A percentile compares a stretch with the other conserved stretches of the same genome.
Evolutionary conservation across 208 protist species (phyloP).

Genomic region (Trichomonas vaginalis): DNA sequence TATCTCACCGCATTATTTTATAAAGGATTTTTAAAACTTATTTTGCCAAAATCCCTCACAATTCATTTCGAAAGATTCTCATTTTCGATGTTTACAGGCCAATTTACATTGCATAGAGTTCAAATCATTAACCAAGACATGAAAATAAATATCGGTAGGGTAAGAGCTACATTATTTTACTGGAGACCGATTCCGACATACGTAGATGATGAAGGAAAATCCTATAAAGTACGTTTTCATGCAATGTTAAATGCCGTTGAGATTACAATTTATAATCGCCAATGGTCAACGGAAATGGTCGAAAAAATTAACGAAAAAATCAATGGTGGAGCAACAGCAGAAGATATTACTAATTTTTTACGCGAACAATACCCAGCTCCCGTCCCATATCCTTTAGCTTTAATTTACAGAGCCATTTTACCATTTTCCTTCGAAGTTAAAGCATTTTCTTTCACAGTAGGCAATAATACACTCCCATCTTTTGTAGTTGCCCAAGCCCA

Average conservation of each 20-base stretch:
- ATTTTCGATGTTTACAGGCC: background rate
- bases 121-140: background rate
- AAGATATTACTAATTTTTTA: background rate
- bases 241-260: background rate
- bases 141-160: background rate
- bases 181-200: background rate
- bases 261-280: background rate
- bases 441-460: background rate
- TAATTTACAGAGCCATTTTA: background rate
- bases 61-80: background rate
- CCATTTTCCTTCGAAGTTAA: background rate
- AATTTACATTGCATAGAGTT: background rate
- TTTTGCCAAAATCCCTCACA: background rate
- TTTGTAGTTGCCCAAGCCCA: background rate
- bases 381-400: background rate
- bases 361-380: background rate
- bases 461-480: background rate
- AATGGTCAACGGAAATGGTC: background rate
- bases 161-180: background rate
- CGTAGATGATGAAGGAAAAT: background rate
- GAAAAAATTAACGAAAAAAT: background rate
- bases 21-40: background rate
- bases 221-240: background rate
- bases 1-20: conserved; percentile 4
- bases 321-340: background rate